Base-by-base conservation (phyloP, 1,284 basidiomycete species). In the Ceratobasidium sp. region DNA sequence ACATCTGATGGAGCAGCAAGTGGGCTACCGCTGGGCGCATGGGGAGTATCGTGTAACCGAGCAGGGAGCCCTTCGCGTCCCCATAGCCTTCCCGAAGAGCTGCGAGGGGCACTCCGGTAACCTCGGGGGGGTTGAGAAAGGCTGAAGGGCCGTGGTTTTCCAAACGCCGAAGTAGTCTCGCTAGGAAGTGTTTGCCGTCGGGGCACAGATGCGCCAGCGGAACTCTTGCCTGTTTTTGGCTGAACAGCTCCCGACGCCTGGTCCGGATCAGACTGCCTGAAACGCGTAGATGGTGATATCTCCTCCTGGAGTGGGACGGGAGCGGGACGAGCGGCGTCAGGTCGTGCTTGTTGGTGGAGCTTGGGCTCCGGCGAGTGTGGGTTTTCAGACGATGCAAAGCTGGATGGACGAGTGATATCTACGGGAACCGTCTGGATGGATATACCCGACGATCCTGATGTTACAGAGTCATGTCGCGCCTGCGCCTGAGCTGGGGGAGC, bases 21-120 rank as follows among this genome's bases (percentile, higher is more conserved):
- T 14, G 54, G 42, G 19, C 30, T 33, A 25, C 54, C 29, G 8
- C 41, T 9, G 25, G 39, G 21, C 4, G n/a, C 16, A 16, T 52
- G 23, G 16, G 44, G 53, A 8, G 21, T 9, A 21, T 68, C 66
- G 11, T 36, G 49, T n/a, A 29, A 41, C 16, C 66, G 66, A 47
- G 54, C 23, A 2, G 66, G 66, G 29, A 68, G 66, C n/a, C 66
- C 66, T 39, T 68, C 66, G 42, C 66, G 66, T 16, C 66, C 66
- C 66, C 66, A 68, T 23, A 68, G 42, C 25, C 66, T 53, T 21
- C 66, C 47, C 21, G 53, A 21, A 16, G 54, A 47, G 27, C 66
- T 44, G 3, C 66, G 53, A 8, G 27, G 30, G 27, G 66, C 33
- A 19, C 27, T 56, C n/a, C 66, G 66, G 25, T 68, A 44, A 3